These are phyloP conservation scores for Exophiala sideris DNA, from an alignment of 2,329 filamentous ascomycete species.

Conservation along the genomic window DNA sequence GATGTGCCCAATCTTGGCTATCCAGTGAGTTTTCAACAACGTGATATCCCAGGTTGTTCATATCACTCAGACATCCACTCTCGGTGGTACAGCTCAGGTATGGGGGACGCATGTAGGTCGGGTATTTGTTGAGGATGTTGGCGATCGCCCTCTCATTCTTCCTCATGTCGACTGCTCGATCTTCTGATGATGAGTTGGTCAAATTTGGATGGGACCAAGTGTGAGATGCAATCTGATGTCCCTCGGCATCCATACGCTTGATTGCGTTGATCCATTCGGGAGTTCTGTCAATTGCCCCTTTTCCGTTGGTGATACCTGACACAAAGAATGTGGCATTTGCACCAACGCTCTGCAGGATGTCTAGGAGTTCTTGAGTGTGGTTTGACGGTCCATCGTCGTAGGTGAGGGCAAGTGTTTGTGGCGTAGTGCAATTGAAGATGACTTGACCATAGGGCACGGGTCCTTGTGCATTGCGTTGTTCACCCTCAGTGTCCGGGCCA, in stretches of 20 bases:
- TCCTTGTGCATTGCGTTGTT: constrained; percentile 10
- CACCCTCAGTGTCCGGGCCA: constrained; percentile 16
- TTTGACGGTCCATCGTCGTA: constrained; percentile 65
- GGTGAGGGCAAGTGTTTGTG: constrained; percentile 62
- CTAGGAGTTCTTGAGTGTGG: constrained; percentile 60
- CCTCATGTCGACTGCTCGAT: constrained; percentile 43
- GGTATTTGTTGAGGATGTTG: constrained; percentile 48
- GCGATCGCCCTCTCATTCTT: constrained; percentile 48
- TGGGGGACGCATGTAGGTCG: constrained; percentile 54
- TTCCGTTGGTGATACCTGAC: constrained; percentile 48
- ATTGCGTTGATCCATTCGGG: constrained; percentile 39
- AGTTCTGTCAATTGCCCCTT: constrained; percentile 42
- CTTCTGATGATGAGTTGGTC: constrained; percentile 36
- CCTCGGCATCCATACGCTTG: constrained; percentile 41
- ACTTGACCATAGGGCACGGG: constrained; percentile 42
- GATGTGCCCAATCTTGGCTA: constrained; percentile 43
- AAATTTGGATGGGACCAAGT: constrained; percentile 52
- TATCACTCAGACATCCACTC: constrained; percentile 40
- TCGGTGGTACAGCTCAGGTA: constrained; percentile 42
- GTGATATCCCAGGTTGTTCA: constrained; percentile 49
- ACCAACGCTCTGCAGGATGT: constrained; percentile 57
- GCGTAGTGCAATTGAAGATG: constrained; percentile 40
- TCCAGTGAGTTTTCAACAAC: constrained; percentile 47
- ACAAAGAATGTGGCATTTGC: constrained; percentile 68
- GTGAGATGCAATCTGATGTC: constrained; percentile 52